Evolutionary conservation across 169 alveolate genomes (phyloP), one percentile per base, ranked within the genome.

Genomic region (Blepharisma undulans): DNA sequence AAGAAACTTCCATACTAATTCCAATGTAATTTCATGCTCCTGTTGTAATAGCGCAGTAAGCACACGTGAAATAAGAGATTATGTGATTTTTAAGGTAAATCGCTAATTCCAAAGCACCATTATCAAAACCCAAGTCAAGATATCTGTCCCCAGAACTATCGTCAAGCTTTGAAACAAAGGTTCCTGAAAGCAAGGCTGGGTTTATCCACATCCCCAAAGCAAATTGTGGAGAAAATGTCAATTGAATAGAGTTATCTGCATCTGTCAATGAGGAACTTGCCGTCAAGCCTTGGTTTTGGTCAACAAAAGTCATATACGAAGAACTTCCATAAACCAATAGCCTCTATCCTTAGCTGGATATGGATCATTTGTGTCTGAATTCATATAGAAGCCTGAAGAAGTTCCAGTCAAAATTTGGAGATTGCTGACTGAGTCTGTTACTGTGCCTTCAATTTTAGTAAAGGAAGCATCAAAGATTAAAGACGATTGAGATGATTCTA

Each of bases 331-430:
- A 29, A 82, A 82, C 22, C 48, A 82, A 16, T 82, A 82, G 33
- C 89, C 89, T 82, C 89, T 82, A 7, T 18, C 21, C 6, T 82
- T 72, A 8, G 77, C 89, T 34, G 89, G 76, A n/a, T 30, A 19
- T 19, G 89, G 89, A 19, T 82, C 89, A 36, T n/a, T 29, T 18
- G 59, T 5, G 16, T 82, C 89, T 4, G 30, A 82, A n/a, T 29
- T 82, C 8, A 72, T 77, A 29, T 82, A 82, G 18, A 82, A 82
- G 16, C 22, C 33, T n/a, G 33, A 36, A 29, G 59, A 21, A n/a
- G 34, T 36, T 7, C 89, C 89, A 19, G 89, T 33, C 76, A 36
- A 21, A 21, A 82, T 30, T 33, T 21, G 30, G 16, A 82, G 48
- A 30, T 77, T 72, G 33, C 48, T n/a, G 10, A 22, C 34, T 6